These are phyloP conservation scores for Trichoderma afroharzianum DNA, from an alignment of 2,329 filamentous ascomycete species.

Conservation along the genomic window DNA sequence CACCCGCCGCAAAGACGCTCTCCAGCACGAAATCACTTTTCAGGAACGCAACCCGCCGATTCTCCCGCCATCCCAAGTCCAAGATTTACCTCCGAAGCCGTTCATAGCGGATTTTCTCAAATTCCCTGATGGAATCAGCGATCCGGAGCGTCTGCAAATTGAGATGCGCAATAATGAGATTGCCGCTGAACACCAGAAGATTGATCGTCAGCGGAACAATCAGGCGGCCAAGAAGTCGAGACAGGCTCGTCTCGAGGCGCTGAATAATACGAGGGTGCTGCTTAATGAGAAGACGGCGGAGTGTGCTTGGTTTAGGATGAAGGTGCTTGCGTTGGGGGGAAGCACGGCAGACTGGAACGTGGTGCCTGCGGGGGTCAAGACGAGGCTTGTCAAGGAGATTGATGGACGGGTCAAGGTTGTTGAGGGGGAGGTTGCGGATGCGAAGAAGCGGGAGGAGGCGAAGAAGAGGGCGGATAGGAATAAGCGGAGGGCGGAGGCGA, in stretches of 20 bases:
- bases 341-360: slow-evolving; percentile 22
- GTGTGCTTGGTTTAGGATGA: slow-evolving; percentile 28
- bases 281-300: slow-evolving; percentile 26
- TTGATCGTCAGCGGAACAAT: slow-evolving; percentile 36
- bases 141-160: slow-evolving; percentile 16
- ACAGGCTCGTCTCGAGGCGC: slow-evolving; percentile 28
- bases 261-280: slow-evolving; percentile 23
- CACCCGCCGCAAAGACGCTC: slow-evolving; percentile 19
- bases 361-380: slow-evolving; percentile 21
- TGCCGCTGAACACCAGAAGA: slow-evolving; percentile 22
- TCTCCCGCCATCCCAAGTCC: slow-evolving; percentile 27
- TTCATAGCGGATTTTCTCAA: slow-evolving; percentile 21
- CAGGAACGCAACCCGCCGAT: slow-evolving; percentile 27
- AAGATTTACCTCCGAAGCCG: slow-evolving; percentile 28
- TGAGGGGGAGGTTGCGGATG: slow-evolving; percentile 19
- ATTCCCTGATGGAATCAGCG: slow-evolving; percentile 19
- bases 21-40: slow-evolving; percentile 24
- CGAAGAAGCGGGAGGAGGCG: slow-evolving; percentile 24
- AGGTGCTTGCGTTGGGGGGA: slow-evolving; percentile 26
- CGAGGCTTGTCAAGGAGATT: slow-evolving; percentile 23
- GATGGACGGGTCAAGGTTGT: slow-evolving; percentile 19
- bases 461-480: slow-evolving; percentile 21
- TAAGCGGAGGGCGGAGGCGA: slow-evolving; percentile 3
- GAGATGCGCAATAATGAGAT: slow-evolving; percentile 28
- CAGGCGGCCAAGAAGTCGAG: slow-evolving; percentile 37